Evolutionary conservation across 306 rosid species (phyloP), one percentile per base, ranked within the genome.

Genomic region (Cicer chorassanicum): DNA sequence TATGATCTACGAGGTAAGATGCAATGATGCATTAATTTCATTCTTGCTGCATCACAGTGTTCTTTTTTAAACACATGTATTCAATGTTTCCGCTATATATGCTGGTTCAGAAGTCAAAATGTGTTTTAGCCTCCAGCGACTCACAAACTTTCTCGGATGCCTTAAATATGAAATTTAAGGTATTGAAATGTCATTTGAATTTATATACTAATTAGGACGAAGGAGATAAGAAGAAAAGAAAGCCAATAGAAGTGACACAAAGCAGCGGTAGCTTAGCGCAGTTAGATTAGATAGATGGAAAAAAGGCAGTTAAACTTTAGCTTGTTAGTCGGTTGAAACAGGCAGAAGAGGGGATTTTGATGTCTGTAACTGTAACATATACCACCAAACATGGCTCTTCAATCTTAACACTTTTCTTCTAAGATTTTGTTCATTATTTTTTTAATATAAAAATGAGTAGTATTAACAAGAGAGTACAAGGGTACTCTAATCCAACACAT

Each of bases 71-170:
- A 29, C 73, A 70, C 43, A 42, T 69, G 57, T 39, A 19, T 73
- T 56, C 48, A 66, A 36, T 71, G 46, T 54, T 36, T 60, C 53
- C 61, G 21, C 43, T 43, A 54, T 73, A 9, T 60, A 29, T 61
- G 49, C 68, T 43, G 71, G 63, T 72, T 39, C 69, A 65, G 55
- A 72, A 73, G 19, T 69, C 53, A 42, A 65, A 78, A 42, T 45
- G 2, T 60, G 55, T 21, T 40, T 42, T 56, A 10, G 71, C 24
- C 44, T 73, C 42, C 16, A 19, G 24, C 57, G 75, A 48, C 66
- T 62, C 63, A 19, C 38, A 73, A 73, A 12, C 29, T 49, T 81
- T 63, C 14, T 43, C 44, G 51, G 59, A 34, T 65, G 43, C 18
- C 50, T 21, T 66, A 39, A 7, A 10, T 67, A 71, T 36, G 12